Evolutionary conservation across 1,139 yeast genomes (phyloP).

Genomic region (Pichia sorboxylosa): DNA sequence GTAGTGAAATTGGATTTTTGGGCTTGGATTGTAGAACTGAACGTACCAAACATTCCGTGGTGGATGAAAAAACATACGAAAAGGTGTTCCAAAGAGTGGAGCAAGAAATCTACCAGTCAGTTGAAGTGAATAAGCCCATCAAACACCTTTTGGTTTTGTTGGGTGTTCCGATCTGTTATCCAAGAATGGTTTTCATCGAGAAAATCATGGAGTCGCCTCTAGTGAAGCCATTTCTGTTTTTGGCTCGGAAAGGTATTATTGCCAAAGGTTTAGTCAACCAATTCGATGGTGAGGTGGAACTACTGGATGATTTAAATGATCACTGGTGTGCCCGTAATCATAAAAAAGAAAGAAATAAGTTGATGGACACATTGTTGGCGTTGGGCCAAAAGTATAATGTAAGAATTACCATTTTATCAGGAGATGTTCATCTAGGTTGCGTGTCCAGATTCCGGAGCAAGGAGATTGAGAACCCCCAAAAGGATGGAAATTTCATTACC

Average conservation of each 20-base stretch:
- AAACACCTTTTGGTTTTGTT: constrained; percentile 73
- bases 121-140: constrained; percentile 36
- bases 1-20: constrained; percentile 55
- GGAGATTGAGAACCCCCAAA: constrained; percentile 41
- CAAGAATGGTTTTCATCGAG: constrained; percentile 86
- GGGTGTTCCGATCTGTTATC: constrained; percentile 92
- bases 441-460: constrained; percentile 61
- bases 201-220: constrained; percentile 50
- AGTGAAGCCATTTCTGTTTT: constrained; percentile 51
- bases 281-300: constrained; percentile 83
- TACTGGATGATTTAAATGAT: constrained; percentile 84
- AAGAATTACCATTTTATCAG: constrained; percentile 74
- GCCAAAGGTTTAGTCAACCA: constrained; percentile 70
- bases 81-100: constrained; percentile 48
- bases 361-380: constrained; percentile 18
- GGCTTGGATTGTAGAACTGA: constrained; percentile 94
- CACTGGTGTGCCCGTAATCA: constrained; percentile 93
- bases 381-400: constrained; percentile 49
- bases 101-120: constrained; percentile 34
- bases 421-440: constrained; percentile 88
- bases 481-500: constrained; percentile 67
- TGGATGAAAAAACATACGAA: constrained; percentile 46
- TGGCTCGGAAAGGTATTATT: constrained; percentile 60
- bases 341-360: constrained; percentile 21
- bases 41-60: constrained; percentile 50